These are phyloP conservation scores for Papiliotrema terrestris DNA, from an alignment of 1,284 basidiomycete species.

Conservation along the genomic window DNA sequence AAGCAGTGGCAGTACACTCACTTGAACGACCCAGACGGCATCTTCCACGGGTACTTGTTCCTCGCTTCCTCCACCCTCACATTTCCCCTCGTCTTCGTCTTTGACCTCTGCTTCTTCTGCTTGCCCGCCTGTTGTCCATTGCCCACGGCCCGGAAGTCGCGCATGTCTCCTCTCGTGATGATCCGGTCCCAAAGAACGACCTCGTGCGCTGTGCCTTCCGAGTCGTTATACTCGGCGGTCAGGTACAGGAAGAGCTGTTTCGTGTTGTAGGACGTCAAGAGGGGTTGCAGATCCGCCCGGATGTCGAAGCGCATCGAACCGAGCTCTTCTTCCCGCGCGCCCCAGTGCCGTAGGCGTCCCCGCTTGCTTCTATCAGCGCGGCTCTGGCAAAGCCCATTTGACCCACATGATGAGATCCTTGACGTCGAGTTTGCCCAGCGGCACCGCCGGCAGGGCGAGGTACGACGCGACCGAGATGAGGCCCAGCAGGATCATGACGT, in stretches of 20 bases:
- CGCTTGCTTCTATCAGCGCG: conserved; percentile 22
- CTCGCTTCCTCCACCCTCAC: conserved; percentile 40
- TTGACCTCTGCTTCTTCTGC: conserved; percentile 7
- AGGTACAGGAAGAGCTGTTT: conserved; percentile 51
- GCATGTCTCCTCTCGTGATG: conserved; percentile 34
- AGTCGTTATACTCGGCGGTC: conserved; percentile 42
- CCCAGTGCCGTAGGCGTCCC: conserved; percentile 36
- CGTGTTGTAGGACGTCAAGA: conserved; percentile 50
- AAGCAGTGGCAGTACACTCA: conserved; percentile 24
- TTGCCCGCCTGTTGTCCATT: conserved; percentile 8
- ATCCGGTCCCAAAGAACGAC: conserved; percentile 51
- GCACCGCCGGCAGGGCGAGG: conserved; percentile 22
- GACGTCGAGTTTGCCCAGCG: conserved; percentile 35
- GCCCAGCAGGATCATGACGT: conserved; percentile 45
- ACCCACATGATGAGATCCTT: conserved; percentile 46
- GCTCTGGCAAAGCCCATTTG: neutral
- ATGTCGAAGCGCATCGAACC: conserved; percentile 46
- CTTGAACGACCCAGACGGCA: conserved; percentile 44
- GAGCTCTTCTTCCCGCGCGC: conserved; percentile 42
- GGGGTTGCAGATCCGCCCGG: conserved; percentile 43
- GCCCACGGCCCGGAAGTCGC: conserved; percentile 39
- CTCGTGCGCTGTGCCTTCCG: conserved; percentile 26
- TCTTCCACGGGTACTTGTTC: conserved; percentile 45
- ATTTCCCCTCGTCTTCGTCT: conserved; percentile 28
- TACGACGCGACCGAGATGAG: conserved; percentile 14